These are phyloP conservation scores for Crataegus laevigata DNA, from an alignment of 306 rosid species.

Conservation along the genomic window DNA sequence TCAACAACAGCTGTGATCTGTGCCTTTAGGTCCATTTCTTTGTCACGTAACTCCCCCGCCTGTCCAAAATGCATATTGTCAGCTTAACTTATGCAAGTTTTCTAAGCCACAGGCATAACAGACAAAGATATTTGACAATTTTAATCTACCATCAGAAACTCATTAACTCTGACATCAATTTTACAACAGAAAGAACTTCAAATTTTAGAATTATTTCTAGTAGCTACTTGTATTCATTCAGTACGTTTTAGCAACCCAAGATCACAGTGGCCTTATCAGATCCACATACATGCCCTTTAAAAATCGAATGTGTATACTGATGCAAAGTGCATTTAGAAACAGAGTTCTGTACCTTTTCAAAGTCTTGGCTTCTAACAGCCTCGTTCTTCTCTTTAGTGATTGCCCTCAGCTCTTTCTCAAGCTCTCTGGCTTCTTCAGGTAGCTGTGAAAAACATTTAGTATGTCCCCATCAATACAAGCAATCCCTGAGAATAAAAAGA, in stretches of 20 bases:
- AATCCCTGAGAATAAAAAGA: background rate
- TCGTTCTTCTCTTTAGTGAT: slow-evolving; percentile 88
- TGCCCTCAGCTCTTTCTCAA: slow-evolving; percentile 84
- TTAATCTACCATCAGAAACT: background rate
- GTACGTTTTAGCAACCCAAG: background rate
- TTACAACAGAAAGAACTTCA: background rate
- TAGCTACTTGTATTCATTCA: background rate
- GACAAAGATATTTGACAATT: background rate
- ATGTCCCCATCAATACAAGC: slow-evolving; percentile 11
- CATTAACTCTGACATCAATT: background rate
- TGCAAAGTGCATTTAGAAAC: background rate
- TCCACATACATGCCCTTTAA: background rate
- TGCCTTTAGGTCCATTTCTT: slow-evolving; percentile 89
- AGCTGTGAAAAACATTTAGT: slow-evolving; percentile 37
- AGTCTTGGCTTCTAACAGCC: slow-evolving; percentile 90
- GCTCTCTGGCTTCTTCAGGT: slow-evolving; percentile 87
- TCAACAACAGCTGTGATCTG: slow-evolving; percentile 73
- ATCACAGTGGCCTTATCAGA: background rate
- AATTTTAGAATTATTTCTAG: background rate
- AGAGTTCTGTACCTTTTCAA: slow-evolving; percentile 57
- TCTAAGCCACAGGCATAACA: background rate
- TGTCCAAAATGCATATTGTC: slow-evolving; percentile 20
- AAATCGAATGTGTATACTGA: background rate
- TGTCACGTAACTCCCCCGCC: slow-evolving; percentile 94
- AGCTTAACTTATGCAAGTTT: background rate